phyloP scores from a whole-genome alignment of 2,329 filamentous ascomycete genomes.

The Nemania sp. region DNA sequence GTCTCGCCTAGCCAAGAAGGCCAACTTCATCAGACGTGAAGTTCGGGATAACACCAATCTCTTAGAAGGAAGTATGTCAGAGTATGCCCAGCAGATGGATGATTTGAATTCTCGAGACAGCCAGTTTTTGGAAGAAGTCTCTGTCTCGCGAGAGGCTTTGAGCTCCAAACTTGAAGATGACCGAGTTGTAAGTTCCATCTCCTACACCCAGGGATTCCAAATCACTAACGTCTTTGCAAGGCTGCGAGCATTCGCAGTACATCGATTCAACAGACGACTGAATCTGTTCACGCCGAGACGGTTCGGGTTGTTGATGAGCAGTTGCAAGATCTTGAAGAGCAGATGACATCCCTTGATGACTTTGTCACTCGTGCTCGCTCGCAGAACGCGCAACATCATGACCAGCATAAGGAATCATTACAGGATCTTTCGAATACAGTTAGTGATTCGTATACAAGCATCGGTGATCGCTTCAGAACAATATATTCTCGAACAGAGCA shows the following conservation, averaged over 20 bases:
- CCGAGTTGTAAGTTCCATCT: constrained; percentile 68
- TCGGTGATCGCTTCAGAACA: constrained; percentile 70
- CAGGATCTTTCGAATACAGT: constrained; percentile 67
- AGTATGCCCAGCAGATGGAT: constrained; percentile 73
- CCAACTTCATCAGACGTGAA: constrained; percentile 64
- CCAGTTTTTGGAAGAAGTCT: constrained; percentile 69
- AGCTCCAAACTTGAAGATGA: constrained; percentile 84
- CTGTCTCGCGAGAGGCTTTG: constrained; percentile 73
- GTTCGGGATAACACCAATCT: constrained; percentile 65
- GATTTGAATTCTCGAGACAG: constrained; percentile 72
- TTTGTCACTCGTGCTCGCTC: constrained; percentile 82
- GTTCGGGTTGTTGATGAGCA: constrained; percentile 88
- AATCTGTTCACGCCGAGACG: constrained; percentile 87
- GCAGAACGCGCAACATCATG: constrained; percentile 79
- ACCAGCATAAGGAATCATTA: constrained; percentile 69
- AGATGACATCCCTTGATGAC: constrained; percentile 88
- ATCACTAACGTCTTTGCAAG: constrained; percentile 46
- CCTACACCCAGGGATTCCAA: constrained; percentile 40
- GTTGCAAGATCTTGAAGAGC: constrained; percentile 80
- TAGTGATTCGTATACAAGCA: constrained; percentile 71
- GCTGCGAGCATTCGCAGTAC: constrained; percentile 76
- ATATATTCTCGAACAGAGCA: constrained; percentile 69
- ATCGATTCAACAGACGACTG: constrained; percentile 81
- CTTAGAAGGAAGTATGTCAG: constrained; percentile 66
- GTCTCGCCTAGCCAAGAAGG: constrained; percentile 65